phyloP scores from a whole-genome alignment of 2,329 filamentous ascomycete genomes.

The Lojkania enalia region DNA sequence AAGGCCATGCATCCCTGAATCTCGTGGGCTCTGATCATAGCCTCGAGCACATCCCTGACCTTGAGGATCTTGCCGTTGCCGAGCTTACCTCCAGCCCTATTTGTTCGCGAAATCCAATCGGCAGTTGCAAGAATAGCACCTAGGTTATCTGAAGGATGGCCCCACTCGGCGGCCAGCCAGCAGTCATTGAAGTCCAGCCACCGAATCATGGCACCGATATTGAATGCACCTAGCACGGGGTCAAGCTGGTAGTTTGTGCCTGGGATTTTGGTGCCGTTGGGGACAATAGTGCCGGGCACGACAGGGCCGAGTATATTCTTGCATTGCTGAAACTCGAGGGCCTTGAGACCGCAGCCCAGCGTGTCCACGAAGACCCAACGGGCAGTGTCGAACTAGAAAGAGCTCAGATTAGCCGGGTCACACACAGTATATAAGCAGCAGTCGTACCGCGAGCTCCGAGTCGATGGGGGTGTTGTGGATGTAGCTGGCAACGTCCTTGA shows the following conservation, averaged over 20 bases:
- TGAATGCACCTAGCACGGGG: slow-evolving; percentile 94
- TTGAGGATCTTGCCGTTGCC: slow-evolving; percentile 79
- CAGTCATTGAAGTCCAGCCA: slow-evolving; percentile 99
- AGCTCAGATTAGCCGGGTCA: slow-evolving; percentile 19
- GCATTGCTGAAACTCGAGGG: slow-evolving; percentile 93
- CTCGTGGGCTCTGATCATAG: slow-evolving; percentile 99
- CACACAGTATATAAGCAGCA: background rate
- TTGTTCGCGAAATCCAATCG: slow-evolving; percentile 96
- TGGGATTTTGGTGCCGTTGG: slow-evolving; percentile 87
- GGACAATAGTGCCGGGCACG: slow-evolving; percentile 86
- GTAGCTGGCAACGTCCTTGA: slow-evolving; percentile 92
- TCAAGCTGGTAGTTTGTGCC: slow-evolving; percentile 94
- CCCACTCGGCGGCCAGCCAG: slow-evolving; percentile 99
- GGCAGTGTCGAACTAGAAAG: slow-evolving; percentile 81
- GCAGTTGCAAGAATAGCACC: slow-evolving; percentile 95
- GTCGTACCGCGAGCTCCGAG: slow-evolving; percentile 86
- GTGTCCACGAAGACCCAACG: slow-evolving; percentile 97
- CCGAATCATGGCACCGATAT: slow-evolving; percentile 97
- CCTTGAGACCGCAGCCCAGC: slow-evolving; percentile 93
- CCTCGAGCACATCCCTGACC: slow-evolving; percentile 88
- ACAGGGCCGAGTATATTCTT: slow-evolving; percentile 90
- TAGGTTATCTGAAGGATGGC: slow-evolving; percentile 96
- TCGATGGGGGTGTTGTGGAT: slow-evolving; percentile 89
- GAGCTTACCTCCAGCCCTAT: slow-evolving; percentile 77
- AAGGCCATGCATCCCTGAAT: slow-evolving; percentile 97